Conservation (phyloP, 1,139 yeast genomes). For the Pneumocystis jirovecii region DNA sequence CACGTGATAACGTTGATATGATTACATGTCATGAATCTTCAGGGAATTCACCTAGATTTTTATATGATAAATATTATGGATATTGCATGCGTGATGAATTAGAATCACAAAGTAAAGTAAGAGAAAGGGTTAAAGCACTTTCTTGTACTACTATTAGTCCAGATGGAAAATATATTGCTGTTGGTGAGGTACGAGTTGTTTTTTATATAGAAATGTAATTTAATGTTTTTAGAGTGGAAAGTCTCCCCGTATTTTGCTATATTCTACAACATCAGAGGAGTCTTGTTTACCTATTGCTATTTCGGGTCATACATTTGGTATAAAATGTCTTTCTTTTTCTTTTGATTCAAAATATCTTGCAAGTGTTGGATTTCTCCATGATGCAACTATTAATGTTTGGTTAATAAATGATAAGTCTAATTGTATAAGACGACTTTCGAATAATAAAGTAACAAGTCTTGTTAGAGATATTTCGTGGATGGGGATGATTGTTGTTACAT, state of each 20-base stretch:
- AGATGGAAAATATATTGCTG: not conserved
- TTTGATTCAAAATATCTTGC: not conserved
- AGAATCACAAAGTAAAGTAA: not conserved
- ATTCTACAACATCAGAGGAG: not conserved
- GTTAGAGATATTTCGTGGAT: not conserved
- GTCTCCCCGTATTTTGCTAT: not conserved
- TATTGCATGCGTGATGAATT: not conserved
- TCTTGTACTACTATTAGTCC: not conserved
- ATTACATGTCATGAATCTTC: not conserved
- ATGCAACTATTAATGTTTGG: not conserved
- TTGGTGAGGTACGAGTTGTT: not conserved
- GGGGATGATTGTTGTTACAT: not conserved
- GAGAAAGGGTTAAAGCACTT: not conserved
- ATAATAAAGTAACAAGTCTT: not conserved
- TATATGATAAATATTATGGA: not conserved
- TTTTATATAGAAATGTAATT: not conserved
- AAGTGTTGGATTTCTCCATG: slow-evolving; percentile 2
- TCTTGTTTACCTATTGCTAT: not conserved
- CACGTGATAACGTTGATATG: not conserved
- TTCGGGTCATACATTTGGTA: not conserved
- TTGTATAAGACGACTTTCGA: not conserved
- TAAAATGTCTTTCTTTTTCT: not conserved
- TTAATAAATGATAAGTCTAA: not conserved
- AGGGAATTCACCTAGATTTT: not conserved
- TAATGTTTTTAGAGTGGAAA: not conserved